Evolutionary conservation across 2,329 filamentous ascomycete species (phyloP).

Genomic region (Verticillium klebahnii): DNA sequence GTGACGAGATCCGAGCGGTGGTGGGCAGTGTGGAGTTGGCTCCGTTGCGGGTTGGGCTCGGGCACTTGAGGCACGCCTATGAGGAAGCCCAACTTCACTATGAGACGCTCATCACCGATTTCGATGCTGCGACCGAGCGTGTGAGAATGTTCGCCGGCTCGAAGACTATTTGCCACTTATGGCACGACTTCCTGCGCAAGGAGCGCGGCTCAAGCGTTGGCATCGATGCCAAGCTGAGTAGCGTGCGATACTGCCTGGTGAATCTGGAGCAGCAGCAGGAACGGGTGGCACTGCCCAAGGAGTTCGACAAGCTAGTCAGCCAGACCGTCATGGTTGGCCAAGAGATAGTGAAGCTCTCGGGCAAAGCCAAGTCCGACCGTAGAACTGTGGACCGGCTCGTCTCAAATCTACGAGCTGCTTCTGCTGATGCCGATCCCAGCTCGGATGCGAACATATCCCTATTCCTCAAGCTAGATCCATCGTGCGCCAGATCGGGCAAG

Average conservation of each 20-base stretch:
- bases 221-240: conserved; percentile 4
- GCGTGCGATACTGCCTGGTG: background rate
- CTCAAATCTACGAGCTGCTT: background rate
- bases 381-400: background rate
- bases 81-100: conserved; percentile 18
- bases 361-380: background rate
- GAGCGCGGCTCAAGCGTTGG: conserved; percentile 12
- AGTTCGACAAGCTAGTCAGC: background rate
- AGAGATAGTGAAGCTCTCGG: background rate
- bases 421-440: background rate
- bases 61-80: conserved; percentile 18
- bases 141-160: conserved; percentile 17
- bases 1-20: background rate
- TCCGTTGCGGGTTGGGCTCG: conserved; percentile 2
- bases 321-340: background rate
- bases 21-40: background rate
- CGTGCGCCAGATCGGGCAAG: background rate
- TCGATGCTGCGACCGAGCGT: conserved; percentile 15
- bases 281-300: background rate
- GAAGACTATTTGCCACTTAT: conserved; percentile 19
- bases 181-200: conserved; percentile 18
- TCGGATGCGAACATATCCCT: background rate
- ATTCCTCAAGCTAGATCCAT: background rate
- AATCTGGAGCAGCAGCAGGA: background rate
- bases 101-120: conserved; percentile 16